Conservation (phyloP, 108 stramenopile genomes). For the Nitzschia sp. region DNA sequence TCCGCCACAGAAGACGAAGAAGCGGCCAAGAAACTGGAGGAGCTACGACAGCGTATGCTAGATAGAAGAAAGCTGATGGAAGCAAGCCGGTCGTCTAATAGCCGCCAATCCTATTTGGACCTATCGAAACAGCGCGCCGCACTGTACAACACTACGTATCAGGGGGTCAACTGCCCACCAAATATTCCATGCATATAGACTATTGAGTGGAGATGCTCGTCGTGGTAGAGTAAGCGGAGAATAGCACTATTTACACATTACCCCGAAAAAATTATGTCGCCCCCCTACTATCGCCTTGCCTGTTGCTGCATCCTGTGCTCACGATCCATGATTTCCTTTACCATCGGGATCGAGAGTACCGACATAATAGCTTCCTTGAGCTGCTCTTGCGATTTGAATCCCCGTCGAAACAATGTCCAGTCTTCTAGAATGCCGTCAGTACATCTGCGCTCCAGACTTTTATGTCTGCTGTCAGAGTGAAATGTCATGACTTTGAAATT, state of each 20-base stretch:
- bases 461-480: background rate
- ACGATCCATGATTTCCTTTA: background rate
- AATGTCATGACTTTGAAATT: background rate
- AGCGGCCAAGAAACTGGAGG: no score
- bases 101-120: conserved; percentile 26
- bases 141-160: conserved; percentile 24
- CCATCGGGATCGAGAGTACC: background rate
- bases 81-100: conserved; percentile 20
- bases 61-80: conserved; percentile 18
- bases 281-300: no score
- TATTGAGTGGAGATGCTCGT: no score
- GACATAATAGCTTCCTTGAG: background rate
- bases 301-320: background rate
- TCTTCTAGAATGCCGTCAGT: conserved; percentile 18
- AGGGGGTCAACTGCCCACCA: conserved; percentile 14
- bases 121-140: conserved; percentile 19
- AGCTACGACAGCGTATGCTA: conserved; percentile 7
- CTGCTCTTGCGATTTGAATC: conserved; percentile 18
- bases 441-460: conserved; percentile 27
- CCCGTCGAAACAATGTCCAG: conserved; percentile 14
- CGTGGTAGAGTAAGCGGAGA: no score
- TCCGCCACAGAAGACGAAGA: no score
- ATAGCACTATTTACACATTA: no score
- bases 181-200: background rate
- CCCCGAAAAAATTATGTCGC: no score